These are phyloP conservation scores for Penicillium occitanis DNA, from an alignment of 2,329 filamentous ascomycete genomes.

Conservation along the genomic window DNA sequence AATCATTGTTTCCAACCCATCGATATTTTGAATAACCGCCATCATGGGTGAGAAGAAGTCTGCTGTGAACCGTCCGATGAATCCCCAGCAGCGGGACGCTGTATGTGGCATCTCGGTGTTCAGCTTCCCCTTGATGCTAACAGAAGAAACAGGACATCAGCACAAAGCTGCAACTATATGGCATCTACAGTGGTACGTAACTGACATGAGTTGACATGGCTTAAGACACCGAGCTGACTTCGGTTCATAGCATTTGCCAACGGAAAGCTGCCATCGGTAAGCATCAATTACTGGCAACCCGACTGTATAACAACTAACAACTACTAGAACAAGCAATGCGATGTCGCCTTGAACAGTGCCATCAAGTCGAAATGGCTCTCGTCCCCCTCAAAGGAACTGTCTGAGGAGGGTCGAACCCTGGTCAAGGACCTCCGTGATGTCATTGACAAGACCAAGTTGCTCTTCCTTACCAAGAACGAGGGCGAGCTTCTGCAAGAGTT, in stretches of 20 bases:
- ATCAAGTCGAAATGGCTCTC: conserved; percentile 69
- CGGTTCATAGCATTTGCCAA: conserved; percentile 67
- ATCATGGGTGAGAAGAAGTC: conserved; percentile 22
- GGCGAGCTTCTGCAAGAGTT: conserved; percentile 95
- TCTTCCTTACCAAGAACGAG: conserved; percentile 90
- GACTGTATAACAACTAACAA: not conserved
- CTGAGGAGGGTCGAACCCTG: conserved; percentile 75
- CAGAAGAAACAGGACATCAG: conserved; percentile 65
- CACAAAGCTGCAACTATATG: conserved; percentile 91
- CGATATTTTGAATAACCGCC: not conserved
- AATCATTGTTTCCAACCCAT: not conserved
- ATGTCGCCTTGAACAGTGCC: conserved; percentile 88
- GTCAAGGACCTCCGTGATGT: conserved; percentile 76
- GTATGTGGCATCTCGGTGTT: conserved; percentile 35
- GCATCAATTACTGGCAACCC: conserved; percentile 32
- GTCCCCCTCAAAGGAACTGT: conserved; percentile 73
- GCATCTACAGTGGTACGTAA: conserved; percentile 67
- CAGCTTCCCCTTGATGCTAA: conserved; percentile 20
- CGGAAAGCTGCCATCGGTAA: conserved; percentile 86
- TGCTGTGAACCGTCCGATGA: conserved; percentile 69
- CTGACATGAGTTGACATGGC: not conserved
- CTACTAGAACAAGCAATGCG: conserved; percentile 84
- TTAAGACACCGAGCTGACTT: conserved; percentile 11
- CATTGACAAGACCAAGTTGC: conserved; percentile 77
- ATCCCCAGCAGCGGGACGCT: conserved; percentile 73